phyloP scores from a whole-genome alignment of 2,329 filamentous ascomycete species.

The Aspergillus felis region DNA sequence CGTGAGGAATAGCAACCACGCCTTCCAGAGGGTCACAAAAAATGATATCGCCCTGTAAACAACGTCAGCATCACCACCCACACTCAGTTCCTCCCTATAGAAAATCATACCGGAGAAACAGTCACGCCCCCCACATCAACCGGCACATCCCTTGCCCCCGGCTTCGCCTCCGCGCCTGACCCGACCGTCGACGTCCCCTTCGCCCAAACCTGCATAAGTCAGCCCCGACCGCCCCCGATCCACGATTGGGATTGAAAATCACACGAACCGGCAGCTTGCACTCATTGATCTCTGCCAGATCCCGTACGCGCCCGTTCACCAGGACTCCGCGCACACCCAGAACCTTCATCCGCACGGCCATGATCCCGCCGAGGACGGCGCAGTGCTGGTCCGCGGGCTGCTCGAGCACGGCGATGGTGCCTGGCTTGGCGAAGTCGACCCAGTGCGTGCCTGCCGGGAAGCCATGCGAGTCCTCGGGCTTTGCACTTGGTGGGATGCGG shows the following conservation, averaged over 20 bases:
- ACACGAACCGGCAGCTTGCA: constrained; percentile 52
- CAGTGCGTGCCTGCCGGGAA: constrained; percentile 62
- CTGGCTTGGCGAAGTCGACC: constrained; percentile 60
- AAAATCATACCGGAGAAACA: constrained; percentile 36
- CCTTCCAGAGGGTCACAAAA: constrained; percentile 68
- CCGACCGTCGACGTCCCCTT: constrained; percentile 43
- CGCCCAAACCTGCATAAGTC: constrained; percentile 39
- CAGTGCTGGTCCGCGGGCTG: constrained; percentile 64
- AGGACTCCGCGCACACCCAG: constrained; percentile 59
- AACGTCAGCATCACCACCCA: constrained; percentile 1
- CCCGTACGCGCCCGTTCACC: constrained; percentile 65
- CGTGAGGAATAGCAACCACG: constrained; percentile 63
- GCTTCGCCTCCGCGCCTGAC: constrained; percentile 42
- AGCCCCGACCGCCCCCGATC: constrained; percentile 5
- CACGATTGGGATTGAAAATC: background rate
- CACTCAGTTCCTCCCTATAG: background rate
- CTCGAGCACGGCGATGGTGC: constrained; percentile 62
- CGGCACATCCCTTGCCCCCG: constrained; percentile 38
- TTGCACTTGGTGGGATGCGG: constrained; percentile 29
- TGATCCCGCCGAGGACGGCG: constrained; percentile 72
- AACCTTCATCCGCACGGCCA: constrained; percentile 65
- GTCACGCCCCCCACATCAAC: constrained; percentile 39
- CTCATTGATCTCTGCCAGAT: constrained; percentile 57
- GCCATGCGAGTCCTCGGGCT: constrained; percentile 38
- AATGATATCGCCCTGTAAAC: constrained; percentile 58